Evolutionary conservation across 495 filamentous ascomycete species (phyloP), one percentile per base, ranked within the genome.

Genomic region (Chaetomium fimeti): DNA sequence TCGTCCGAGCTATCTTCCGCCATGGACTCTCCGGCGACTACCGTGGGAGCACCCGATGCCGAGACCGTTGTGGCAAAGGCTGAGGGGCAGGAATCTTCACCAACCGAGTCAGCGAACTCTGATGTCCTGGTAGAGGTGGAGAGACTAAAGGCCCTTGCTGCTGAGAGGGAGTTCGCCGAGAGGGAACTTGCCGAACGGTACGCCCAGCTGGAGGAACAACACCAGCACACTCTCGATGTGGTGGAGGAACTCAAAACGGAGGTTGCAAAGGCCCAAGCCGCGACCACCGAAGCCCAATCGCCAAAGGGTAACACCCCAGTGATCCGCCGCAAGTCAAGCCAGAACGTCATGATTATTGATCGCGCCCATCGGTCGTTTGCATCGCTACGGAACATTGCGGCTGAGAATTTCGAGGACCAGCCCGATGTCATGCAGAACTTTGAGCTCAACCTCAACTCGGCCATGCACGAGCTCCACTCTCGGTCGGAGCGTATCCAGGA

Each of bases 1-100:
- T 97, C 91, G 65, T 93, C 92, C 86, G 93, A 97, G 77, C 87
- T 96, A 76, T 97, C 91, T 79, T 97, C 89, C 81, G 91, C 82
- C 85, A 90, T 88, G 86, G 91, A 89, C 74, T 92, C 91, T 73
- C 87, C 85, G 68, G 82, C 83, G 73, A 86, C 86, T 69, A 79
- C 80, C 71, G 83, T 87, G 69, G 80, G 81, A 28, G 63, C 57
- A 28, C 87, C 86, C 69, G 83, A 88, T 75, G 77, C 78, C 59
- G 85, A 83, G 66, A 77, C 77, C 40, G 75, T 72, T 63, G 72
- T 61, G 66, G 74, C 73, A 29, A 80, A 75, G 58, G 66, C 76
- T 51, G 66, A 72, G 56, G 47, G 68, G 62, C 54, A 69, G 58
- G 67, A 64, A 7, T 62, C 64, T 48, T 59, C 71, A 12, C 65